Evolutionary conservation across 306 rosid genomes (phyloP), one percentile per base, ranked within the genome.

Genomic region (Hippophae tibetana): DNA sequence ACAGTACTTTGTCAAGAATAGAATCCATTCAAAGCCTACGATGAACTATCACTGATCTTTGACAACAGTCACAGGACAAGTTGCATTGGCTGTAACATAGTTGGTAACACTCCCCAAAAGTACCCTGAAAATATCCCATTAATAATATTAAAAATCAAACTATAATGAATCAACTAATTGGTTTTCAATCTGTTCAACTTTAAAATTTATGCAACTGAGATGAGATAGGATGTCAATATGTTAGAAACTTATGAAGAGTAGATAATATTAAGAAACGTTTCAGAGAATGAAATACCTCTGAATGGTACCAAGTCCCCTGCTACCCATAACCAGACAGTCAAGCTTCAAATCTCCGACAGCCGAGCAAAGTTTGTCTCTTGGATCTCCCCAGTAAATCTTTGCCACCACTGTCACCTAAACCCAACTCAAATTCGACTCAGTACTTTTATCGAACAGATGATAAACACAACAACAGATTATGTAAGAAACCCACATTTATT

Each of bases 361-460:
- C 9, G 74, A 81, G 43, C 84, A 47, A 13, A 89, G 78, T 56
- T 81, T 85, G 76, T 89, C 90, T 68, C 96, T 83, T 43, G 94
- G 82, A 73, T 89, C 96, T 38, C 96, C 96, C 90, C 96, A 85
- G 53, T 82, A 82, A 27, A 89, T 41, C 73, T 89, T 89, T 23
- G 86, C 64, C 58, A 89, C 53, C 49, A 83, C 56, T 2, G 50
- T 66, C 50, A 78, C 81, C 95, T 87, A 45, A 6, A 61, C 67
- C 52, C 49, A 40, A 59, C 61, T 43, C 56, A 38, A 45, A 13
- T 1, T 31, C 38, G 2, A 31, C 4, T 31, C 38, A 31, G 38
- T 31, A 31, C 38, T 10, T 48, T 11, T 13, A 49, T n/a, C 8
- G 5, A 49, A 49, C 5, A 49, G 8, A 49, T 49, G 7, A 5